These are phyloP conservation scores for Cadophora sp. DNA, from an alignment of 2,329 filamentous ascomycete genomes.

Conservation along the genomic window DNA sequence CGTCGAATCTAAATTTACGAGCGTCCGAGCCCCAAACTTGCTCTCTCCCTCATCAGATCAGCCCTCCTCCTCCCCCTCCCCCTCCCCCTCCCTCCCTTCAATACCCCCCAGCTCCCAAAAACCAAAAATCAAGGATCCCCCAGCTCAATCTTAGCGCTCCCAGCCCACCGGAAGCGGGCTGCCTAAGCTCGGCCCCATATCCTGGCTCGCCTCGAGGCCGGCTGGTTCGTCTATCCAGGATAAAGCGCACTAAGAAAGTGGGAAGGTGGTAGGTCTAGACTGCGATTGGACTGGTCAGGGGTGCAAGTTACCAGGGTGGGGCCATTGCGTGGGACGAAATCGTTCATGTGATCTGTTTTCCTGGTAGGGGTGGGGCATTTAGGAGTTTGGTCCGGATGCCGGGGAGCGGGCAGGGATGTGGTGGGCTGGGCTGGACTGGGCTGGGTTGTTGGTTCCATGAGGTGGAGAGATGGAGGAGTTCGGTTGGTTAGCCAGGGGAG, in stretches of 20 bases:
- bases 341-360: neutral
- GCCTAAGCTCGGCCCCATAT: neutral
- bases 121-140: neutral
- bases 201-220: neutral
- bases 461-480: neutral
- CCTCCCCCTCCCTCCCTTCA: neutral
- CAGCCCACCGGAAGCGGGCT: constrained; percentile 9
- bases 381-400: constrained; percentile 1
- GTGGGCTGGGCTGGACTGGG: too few relatives aligned
- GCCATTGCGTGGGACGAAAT: neutral
- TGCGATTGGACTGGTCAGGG: neutral
- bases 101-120: neutral
- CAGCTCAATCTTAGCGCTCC: constrained; percentile 2
- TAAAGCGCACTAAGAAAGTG: too few relatives aligned
- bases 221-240: too few relatives aligned
- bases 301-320: neutral
- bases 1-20: neutral
- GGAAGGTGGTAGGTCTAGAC: neutral
- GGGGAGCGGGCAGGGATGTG: neutral
- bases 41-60: neutral
- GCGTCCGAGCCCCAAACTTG: neutral
- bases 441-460: too few relatives aligned
- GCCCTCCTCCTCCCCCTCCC: neutral
- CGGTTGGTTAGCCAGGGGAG: constrained; percentile 3
- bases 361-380: neutral